These are phyloP conservation scores for Calonectria crousiana DNA, from an alignment of 2,329 filamentous ascomycete species.

Conservation along the genomic window DNA sequence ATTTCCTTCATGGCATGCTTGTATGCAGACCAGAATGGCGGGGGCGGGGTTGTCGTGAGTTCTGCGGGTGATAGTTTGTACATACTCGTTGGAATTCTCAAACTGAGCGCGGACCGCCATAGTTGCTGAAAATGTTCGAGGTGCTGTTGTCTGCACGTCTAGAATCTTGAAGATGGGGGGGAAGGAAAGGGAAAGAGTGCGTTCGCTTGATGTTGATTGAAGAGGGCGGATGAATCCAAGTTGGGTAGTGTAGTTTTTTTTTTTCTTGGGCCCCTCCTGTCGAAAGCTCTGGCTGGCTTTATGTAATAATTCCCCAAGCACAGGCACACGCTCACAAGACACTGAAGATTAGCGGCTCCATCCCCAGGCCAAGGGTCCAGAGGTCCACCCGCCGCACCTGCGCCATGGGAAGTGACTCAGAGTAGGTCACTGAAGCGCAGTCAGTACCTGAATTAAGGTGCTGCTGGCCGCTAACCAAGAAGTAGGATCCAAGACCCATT, in stretches of 20 bases:
- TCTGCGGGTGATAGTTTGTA: conserved; percentile 33
- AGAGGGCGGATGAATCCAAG: conserved; percentile 32
- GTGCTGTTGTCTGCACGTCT: conserved; percentile 29
- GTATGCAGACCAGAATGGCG: conserved; percentile 26
- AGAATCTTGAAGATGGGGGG: conserved; percentile 24
- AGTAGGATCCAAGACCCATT: not conserved
- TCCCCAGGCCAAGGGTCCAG: conserved; percentile 6
- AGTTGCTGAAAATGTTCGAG: conserved; percentile 45
- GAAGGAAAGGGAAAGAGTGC: not conserved
- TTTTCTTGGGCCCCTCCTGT: conserved; percentile 31
- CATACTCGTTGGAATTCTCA: conserved; percentile 92
- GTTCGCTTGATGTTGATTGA: conserved; percentile 12
- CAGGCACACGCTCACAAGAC: conserved; percentile 9
- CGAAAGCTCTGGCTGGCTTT: conserved; percentile 39
- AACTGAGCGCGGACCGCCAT: conserved; percentile 82
- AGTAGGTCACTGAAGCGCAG: not conserved
- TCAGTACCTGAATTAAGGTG: not conserved
- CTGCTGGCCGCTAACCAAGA: not conserved
- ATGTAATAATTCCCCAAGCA: conserved; percentile 35
- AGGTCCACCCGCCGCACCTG: not conserved
- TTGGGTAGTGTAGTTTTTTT: conserved; percentile 34
- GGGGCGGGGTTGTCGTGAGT: conserved; percentile 36
- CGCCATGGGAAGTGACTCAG: not conserved
- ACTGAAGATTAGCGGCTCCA: conserved; percentile 16
- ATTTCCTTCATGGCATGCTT: not conserved